These are phyloP conservation scores for Candida gigantensis DNA, from an alignment of 1,139 yeast genomes.

Conservation along the genomic window DNA sequence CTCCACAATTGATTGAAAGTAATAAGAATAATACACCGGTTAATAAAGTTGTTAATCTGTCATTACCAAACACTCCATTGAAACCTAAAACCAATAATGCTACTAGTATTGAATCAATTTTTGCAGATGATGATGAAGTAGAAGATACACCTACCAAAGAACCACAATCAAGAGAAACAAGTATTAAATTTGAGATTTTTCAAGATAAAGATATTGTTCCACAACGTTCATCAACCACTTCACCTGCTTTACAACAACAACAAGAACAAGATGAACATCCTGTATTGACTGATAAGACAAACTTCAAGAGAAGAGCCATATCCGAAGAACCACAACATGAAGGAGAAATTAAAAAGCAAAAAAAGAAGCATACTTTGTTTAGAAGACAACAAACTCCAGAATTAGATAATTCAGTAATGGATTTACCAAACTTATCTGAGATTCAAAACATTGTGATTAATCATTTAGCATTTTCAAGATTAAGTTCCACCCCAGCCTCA, in stretches of 20 bases:
- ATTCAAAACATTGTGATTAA: slow-evolving; percentile 70
- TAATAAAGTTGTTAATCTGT: slow-evolving; percentile 3
- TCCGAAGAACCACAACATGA: slow-evolving; percentile 29
- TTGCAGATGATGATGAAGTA: slow-evolving; percentile 3
- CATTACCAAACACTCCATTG: slow-evolving; percentile 15
- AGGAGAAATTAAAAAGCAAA: slow-evolving; percentile 6
- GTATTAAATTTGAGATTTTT: slow-evolving; percentile 9
- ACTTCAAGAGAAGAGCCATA: slow-evolving; percentile 26
- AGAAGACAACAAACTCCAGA: slow-evolving; percentile 16
- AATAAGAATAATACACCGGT: slow-evolving; percentile 6
- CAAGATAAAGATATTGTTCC: slow-evolving; percentile 10
- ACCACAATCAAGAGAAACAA: background rate
- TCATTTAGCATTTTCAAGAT: slow-evolving; percentile 86
- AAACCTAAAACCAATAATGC: slow-evolving; percentile 13
- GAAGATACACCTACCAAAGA: slow-evolving; percentile 16
- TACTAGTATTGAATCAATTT: slow-evolving; percentile 4
- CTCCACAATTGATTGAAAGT: slow-evolving; percentile 22
- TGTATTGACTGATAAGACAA: slow-evolving; percentile 26
- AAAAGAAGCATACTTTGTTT: slow-evolving; percentile 4
- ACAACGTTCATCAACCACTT: slow-evolving; percentile 10
- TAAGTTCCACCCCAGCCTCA: slow-evolving; percentile 82
- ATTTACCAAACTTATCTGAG: slow-evolving; percentile 47
- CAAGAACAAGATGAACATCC: too few relatives aligned
- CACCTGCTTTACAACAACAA: slow-evolving; percentile 10
- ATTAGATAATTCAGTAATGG: slow-evolving; percentile 19